phyloP scores from a whole-genome alignment of 129 eudicot species.

The Kitagawia praeruptora region DNA sequence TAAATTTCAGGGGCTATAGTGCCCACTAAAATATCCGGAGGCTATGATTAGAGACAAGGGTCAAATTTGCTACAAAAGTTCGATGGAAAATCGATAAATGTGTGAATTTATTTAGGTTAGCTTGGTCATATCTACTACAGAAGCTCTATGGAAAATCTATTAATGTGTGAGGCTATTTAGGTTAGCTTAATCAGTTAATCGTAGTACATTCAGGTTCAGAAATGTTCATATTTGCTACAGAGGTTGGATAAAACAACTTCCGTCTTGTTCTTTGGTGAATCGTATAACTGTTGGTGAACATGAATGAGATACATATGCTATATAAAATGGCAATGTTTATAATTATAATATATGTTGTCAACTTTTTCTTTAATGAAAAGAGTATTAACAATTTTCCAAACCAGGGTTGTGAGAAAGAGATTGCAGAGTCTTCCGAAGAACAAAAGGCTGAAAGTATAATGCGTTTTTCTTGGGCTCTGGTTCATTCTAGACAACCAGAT shows the following conservation, averaged over 20 bases:
- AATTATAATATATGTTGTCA: neutral
- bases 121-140: neutral
- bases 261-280: neutral
- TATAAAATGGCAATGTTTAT: neutral
- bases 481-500: slow-evolving; percentile 55
- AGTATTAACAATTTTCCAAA: neutral
- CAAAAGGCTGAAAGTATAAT: slow-evolving; percentile 41
- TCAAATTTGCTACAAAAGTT: neutral
- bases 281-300: neutral
- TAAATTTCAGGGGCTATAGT: too few species aligned
- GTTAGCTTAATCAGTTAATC: neutral
- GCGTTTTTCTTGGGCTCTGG: slow-evolving; percentile 69
- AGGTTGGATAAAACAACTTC: neutral
- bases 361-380: neutral
- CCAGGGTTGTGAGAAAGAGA: slow-evolving; percentile 62
- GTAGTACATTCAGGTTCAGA: neutral
- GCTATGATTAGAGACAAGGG: neutral
- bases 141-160: neutral
- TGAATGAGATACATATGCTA: neutral
- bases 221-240: neutral
- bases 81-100: neutral
- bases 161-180: neutral
- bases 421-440: slow-evolving; percentile 47
- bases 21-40: neutral
- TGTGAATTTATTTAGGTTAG: neutral